Base-by-base conservation (phyloP, 2,329 filamentous ascomycete species). In the Arthrobotrys megalospora region DNA sequence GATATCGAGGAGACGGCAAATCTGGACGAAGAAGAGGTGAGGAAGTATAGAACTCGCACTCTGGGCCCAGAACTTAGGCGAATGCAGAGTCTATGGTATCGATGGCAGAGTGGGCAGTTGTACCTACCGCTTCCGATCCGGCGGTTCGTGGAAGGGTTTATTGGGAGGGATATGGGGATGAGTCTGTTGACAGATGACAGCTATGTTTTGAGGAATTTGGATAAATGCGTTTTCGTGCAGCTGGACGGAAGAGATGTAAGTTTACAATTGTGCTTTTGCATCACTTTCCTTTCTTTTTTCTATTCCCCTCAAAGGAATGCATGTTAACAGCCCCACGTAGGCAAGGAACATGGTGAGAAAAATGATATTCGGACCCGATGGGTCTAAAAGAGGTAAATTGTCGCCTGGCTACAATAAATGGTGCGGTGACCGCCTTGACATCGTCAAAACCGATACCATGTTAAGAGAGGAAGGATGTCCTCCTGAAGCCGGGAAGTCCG, bases 131-230 rank as follows among this genome's bases (percentile, higher is more conserved):
- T 45, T 21, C 70, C 70, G 8, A 66, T 75, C 5, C 62, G 48
- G 38, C 32, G 70, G 21, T 75, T 75, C 12, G n/a, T 75, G 6
- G 70, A 75, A 38, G 70, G 70, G 14, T 55, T 47, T 34, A 24
- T 75, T 6, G 14, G 19, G 7, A n/a, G 52, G 8, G 36, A 53
- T 34, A 43, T 67, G 21, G 62, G 65, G 10, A 36, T 75, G 41
- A 75, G 70, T 58, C 8, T 67, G 12, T 41, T 66, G n/a, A 41
- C n/a, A 21, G 43, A 75, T 28, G 70, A 75, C 6, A 50, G 34
- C 32, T 75, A 75, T 62, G 70, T 75, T 32, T 32, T 75, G 43
- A 66, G 70, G 58, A 75, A 75, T 28, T 53, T 75, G 16, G 70
- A 75, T 36, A 75, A 75, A 62, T 52, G 52, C 12, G n/a, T 75